Evolutionary conservation across 164 flowering plant genomes (phyloP).

Genomic region (Chloranthus sessilifolius): DNA sequence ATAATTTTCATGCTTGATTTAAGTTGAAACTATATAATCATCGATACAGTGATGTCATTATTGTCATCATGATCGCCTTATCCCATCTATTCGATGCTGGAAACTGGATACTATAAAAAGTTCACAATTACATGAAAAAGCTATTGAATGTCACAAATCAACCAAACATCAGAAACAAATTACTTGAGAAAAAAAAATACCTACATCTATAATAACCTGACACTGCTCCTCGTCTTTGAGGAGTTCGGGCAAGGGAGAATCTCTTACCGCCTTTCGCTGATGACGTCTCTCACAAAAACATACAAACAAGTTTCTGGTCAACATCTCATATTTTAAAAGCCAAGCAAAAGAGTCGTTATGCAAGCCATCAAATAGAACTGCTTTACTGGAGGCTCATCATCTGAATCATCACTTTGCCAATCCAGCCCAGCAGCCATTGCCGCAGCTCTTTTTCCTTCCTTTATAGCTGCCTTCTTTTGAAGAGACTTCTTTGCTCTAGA

Average conservation of each 20-base stretch:
- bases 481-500: slow-evolving; percentile 60
- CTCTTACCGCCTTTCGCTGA: slow-evolving; percentile 34
- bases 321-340: not conserved
- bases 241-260: slow-evolving; percentile 62
- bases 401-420: slow-evolving; percentile 70
- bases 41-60: too few relatives aligned
- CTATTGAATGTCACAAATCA: too few relatives aligned
- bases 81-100: too few relatives aligned
- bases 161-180: too few relatives aligned
- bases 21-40: too few relatives aligned
- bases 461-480: slow-evolving; percentile 40
- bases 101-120: too few relatives aligned
- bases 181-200: slow-evolving; percentile 21
- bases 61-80: too few relatives aligned
- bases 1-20: too few relatives aligned
- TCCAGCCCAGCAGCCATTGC: slow-evolving; percentile 74
- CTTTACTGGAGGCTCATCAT: slow-evolving; percentile 54
- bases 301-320: slow-evolving; percentile 2
- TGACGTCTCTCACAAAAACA: slow-evolving; percentile 7
- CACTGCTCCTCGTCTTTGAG: slow-evolving; percentile 62
- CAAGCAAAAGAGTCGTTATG: not conserved
- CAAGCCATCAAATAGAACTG: not conserved
- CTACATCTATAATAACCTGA: slow-evolving; percentile 55
- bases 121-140: too few relatives aligned
- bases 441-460: slow-evolving; percentile 59